These are phyloP conservation scores for Leishmania turanica DNA, from an alignment of 208 protist species.

Conservation along the genomic window DNA sequence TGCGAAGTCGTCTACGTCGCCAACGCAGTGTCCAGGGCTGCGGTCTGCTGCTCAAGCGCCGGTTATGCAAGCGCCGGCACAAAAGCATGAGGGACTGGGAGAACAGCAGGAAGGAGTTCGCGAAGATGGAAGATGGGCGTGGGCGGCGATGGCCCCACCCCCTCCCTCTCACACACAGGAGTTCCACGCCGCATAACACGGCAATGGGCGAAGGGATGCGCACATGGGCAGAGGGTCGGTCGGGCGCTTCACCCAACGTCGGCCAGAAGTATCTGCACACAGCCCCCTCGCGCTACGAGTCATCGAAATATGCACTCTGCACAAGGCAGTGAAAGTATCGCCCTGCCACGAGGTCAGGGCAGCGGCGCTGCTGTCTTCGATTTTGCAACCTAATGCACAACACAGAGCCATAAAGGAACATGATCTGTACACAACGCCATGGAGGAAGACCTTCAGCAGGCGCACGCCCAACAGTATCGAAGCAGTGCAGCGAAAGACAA, in stretches of 20 bases:
- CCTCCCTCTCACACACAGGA: no score
- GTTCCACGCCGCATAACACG: neutral
- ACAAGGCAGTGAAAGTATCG: neutral
- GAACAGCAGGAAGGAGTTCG: neutral
- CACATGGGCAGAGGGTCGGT: neutral
- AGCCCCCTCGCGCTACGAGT: neutral
- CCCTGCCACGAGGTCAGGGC: neutral
- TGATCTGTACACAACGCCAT: neutral
- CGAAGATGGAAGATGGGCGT: neutral
- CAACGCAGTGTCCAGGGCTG: neutral
- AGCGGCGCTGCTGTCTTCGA: neutral
- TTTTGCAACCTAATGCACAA: neutral
- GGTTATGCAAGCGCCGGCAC: neutral
- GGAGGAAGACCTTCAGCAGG: neutral
- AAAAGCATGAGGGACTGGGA: neutral
- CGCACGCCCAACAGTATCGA: neutral
- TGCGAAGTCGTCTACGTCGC: neutral
- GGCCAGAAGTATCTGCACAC: neutral
- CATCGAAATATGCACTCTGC: neutral
- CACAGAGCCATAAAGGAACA: neutral
- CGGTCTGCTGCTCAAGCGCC: neutral
- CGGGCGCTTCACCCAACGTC: neutral
- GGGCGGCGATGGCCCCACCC: neutral
- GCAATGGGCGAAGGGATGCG: neutral
- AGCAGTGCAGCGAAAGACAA: neutral